Base-by-base conservation (phyloP, 306 rosid genomes). In the Rosa lucieae region DNA sequence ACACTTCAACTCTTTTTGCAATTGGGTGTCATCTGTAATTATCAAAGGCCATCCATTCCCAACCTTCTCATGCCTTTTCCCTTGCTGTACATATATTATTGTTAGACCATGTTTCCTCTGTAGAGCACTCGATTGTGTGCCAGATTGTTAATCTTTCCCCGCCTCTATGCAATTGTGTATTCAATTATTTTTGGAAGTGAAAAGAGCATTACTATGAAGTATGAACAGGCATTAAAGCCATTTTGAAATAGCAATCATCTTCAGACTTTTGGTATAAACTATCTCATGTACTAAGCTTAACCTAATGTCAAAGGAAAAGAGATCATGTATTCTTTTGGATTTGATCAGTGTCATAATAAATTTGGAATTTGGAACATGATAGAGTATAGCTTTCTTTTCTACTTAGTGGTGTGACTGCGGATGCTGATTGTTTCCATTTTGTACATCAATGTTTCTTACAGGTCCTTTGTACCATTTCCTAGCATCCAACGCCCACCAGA, bases 401-500 rank as follows among this genome's bases (percentile, higher is more conserved):
- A 63, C 44, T 39, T 40, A 8, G 46, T 39, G 72, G 48, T 18
- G 29, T 13, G 20, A 66, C 48, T 67, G 72, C 13, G 32, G 51
- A 35, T 76, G 39, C 23, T 47, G 39, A 14, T 14, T 12, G 71
- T 47, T 39, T 51, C 55, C 63, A 51, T 37, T 72, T 63, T 23
- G 73, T 56, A 49, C 67, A 73, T 43, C 75, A 43, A 85, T 78
- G 37, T 85, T 75, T 75, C 83, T 82, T 3, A 82, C 88, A 6
- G 88, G 85, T 48, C 85, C 88, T 75, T 75, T 82, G 61, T 78
- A 85, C 85, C 88, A 78, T 70, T 75, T 81, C 61, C 85, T 85
- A 55, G 83, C 75, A 80, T 82, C 79, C 44, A 73, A 43, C 10
- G 74, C 35, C 82, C 75, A 73, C 85, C 79, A 72, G 59, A 72